Evolutionary conservation across 2,329 filamentous ascomycete genomes (phyloP), one percentile per base, ranked within the genome.

Genomic region (Penicillium sp.): DNA sequence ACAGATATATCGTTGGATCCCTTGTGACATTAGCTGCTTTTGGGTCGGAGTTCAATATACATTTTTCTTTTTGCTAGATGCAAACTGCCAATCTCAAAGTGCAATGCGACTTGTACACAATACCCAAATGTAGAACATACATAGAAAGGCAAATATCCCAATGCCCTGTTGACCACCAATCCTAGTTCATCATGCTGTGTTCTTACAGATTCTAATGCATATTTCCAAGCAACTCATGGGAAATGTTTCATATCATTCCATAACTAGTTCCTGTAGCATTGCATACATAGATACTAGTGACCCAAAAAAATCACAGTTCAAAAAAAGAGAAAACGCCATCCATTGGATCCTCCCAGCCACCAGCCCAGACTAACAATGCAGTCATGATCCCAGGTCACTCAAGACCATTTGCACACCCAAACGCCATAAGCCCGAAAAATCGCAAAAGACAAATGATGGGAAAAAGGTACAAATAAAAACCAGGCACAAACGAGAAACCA

Each of bases 21-120:
- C 50, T 58, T 60, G 54, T 57, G 41, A 34, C 34, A 65, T 67
- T 67, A 67, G 59, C 54, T 64, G 58, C 54, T 55, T 55, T 59
- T 62, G 60, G 65, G 62, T 64, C 53, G 64, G 64, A 66, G 64
- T 66, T 60, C 45, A 55, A 55, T 58, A 59, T 61, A 53, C 59
- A 59, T 60, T 40, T 1, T 41, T 57, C 9, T 41, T 43, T 36
- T 34, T 33, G 13, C n/a, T 38, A 40, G 21, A 23, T 27, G 4
- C 16, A 11, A 19, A 29, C 19, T 27, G 23, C 23, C 21, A 34
- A 27, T 34, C 2, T 11, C 7, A 27, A 27, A 5, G 46, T 16
- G 21, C 11, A 45, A 45, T 44, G 38, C 21, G 10, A 29, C 16
- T 38, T 3, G 38, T 36, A 19, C 39, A 27, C 10, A 27, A 11